phyloP scores from a whole-genome alignment of 306 rosid genomes.

The Myrica gale region DNA sequence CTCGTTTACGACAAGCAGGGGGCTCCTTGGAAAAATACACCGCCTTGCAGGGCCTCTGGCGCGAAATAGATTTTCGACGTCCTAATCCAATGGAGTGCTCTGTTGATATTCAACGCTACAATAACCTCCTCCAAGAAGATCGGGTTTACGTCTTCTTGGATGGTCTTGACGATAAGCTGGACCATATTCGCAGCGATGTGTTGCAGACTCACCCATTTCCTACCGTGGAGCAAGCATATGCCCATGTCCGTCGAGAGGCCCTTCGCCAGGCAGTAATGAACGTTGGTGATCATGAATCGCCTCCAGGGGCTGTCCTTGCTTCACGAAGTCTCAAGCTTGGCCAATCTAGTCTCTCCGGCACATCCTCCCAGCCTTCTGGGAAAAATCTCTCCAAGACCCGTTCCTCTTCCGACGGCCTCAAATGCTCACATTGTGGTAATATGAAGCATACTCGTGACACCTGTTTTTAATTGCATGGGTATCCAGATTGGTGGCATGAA shows the following conservation, averaged over 20 bases:
- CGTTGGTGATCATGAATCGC: too few relatives aligned
- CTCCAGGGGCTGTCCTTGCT: neutral
- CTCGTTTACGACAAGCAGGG: neutral
- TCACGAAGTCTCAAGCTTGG: too few relatives aligned
- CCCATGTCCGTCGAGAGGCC: neutral
- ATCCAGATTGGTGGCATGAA: too few relatives aligned
- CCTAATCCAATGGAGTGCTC: neutral
- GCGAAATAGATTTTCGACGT: conserved; percentile 1
- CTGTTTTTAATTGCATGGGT: too few relatives aligned
- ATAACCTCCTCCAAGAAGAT: neutral
- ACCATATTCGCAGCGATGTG: neutral
- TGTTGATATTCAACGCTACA: neutral
- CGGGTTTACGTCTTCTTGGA: conserved; percentile 3
- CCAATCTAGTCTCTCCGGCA: too few relatives aligned
- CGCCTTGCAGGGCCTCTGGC: neutral
- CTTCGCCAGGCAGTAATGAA: neutral
- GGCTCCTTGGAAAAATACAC: neutral
- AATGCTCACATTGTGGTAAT: too few relatives aligned
- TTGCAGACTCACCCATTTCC: neutral
- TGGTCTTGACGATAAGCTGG: neutral
- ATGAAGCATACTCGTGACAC: too few relatives aligned
- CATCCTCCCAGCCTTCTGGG: neutral
- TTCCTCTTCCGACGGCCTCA: neutral
- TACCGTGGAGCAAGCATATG: conserved; percentile 8
- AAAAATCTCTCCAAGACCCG: too few relatives aligned